Conservation (phyloP, 2,329 filamentous ascomycete species). For the Fusarium sp. region DNA sequence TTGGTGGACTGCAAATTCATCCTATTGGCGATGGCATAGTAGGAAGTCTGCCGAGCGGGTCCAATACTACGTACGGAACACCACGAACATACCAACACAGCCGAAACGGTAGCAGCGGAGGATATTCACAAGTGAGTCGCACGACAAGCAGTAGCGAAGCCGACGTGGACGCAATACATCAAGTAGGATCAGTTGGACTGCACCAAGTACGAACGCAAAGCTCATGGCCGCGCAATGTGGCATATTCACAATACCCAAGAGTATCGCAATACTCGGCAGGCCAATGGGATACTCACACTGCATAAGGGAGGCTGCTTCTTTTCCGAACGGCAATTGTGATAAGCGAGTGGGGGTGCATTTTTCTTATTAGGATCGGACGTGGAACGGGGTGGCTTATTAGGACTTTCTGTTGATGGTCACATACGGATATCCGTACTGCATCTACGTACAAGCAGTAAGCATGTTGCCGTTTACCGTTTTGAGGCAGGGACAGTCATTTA, state of each 20-base stretch:
- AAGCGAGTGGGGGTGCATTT: slow-evolving; percentile 7
- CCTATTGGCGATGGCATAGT: slow-evolving; percentile 15
- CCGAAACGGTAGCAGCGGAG: slow-evolving; percentile 51
- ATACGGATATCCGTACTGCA: neutral
- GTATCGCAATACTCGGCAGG: slow-evolving; percentile 36
- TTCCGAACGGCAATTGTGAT: slow-evolving; percentile 6
- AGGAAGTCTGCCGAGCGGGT: slow-evolving; percentile 17
- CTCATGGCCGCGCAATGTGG: slow-evolving; percentile 39
- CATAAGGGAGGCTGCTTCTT: slow-evolving; percentile 12
- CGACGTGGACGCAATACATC: slow-evolving; percentile 40
- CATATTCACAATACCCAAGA: slow-evolving; percentile 30
- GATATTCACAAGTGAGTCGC: slow-evolving; percentile 51
- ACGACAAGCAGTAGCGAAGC: slow-evolving; percentile 49
- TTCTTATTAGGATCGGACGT: slow-evolving; percentile 16
- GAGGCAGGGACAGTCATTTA: slow-evolving; percentile 22
- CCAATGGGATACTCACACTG: slow-evolving; percentile 24
- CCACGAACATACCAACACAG: slow-evolving; percentile 46
- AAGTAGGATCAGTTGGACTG: slow-evolving; percentile 36
- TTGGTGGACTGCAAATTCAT: slow-evolving; percentile 41
- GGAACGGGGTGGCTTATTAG: slow-evolving; percentile 24
- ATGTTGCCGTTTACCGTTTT: slow-evolving; percentile 28
- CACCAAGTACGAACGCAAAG: slow-evolving; percentile 36
- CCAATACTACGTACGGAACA: slow-evolving; percentile 49
- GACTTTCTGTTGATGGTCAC: slow-evolving; percentile 4
- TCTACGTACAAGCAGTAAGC: slow-evolving; percentile 10